Conservation (phyloP, 177 flowering plant genomes). For the Vitis hybrid region DNA sequence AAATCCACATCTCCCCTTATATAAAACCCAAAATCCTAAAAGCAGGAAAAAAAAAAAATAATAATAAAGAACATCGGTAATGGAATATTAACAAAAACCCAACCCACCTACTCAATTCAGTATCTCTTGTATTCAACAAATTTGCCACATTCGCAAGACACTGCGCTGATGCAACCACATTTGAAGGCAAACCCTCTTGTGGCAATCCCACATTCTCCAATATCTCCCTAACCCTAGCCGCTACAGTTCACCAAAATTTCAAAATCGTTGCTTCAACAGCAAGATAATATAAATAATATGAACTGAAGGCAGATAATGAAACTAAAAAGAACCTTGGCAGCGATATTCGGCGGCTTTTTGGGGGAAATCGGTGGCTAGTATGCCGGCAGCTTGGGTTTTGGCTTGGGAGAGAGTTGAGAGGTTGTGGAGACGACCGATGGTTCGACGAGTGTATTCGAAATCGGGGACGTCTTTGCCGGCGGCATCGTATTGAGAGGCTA, state of each 20-base stretch:
- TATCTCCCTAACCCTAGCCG: slow-evolving; percentile 89
- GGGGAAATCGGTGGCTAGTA: slow-evolving; percentile 81
- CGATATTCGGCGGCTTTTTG: slow-evolving; percentile 84
- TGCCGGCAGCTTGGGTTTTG: slow-evolving; percentile 71
- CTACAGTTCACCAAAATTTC: slow-evolving; percentile 29
- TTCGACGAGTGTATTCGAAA: slow-evolving; percentile 81
- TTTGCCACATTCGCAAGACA: slow-evolving; percentile 91
- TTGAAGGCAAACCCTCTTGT: slow-evolving; percentile 76
- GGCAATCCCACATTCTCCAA: slow-evolving; percentile 86
- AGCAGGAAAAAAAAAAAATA: not conserved
- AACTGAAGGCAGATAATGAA: not conserved
- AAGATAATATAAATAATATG: not conserved
- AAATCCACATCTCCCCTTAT: slow-evolving; percentile 10
- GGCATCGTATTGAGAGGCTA: slow-evolving; percentile 69
- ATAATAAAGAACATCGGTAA: too few relatives aligned
- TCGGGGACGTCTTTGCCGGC: slow-evolving; percentile 85
- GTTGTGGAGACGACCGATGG: slow-evolving; percentile 68
- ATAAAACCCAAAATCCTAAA: not conserved
- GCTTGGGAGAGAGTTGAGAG: slow-evolving; percentile 75
- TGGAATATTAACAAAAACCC: not conserved
- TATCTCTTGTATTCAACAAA: slow-evolving; percentile 88
- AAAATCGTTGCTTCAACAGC: not conserved
- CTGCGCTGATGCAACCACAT: slow-evolving; percentile 73
- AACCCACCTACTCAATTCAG: slow-evolving; percentile 88
- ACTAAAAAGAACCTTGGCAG: slow-evolving; percentile 57